Conservation (phyloP, 2,329 filamentous ascomycete species). For the Pseudopyrenochaeta lycopersici region DNA sequence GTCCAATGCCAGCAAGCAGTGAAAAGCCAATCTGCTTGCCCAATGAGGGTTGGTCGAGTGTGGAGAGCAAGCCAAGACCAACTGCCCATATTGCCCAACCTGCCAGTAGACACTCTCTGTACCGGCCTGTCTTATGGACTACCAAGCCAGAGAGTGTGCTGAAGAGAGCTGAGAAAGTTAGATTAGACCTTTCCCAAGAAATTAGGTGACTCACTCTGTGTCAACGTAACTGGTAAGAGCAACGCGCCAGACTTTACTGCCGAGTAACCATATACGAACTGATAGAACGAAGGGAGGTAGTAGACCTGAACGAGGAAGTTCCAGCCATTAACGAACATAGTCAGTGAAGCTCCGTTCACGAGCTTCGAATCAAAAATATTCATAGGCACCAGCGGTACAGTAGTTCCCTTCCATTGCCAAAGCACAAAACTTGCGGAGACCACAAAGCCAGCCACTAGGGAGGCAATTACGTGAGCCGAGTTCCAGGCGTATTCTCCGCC, state of each 20-base stretch:
- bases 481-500: constrained; percentile 65
- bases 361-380: constrained; percentile 23
- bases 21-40: constrained; percentile 29
- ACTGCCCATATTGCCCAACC: constrained; percentile 32
- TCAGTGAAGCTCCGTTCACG: constrained; percentile 27
- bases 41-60: constrained; percentile 18
- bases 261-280: constrained; percentile 63
- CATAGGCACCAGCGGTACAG: constrained; percentile 66
- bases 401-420: constrained; percentile 68
- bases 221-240: constrained; percentile 57
- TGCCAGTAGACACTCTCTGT: constrained; percentile 26
- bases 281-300: constrained; percentile 70
- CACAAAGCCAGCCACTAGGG: constrained; percentile 61
- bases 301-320: constrained; percentile 69
- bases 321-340: constrained; percentile 67
- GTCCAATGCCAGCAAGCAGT: constrained; percentile 33
- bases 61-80: constrained; percentile 26
- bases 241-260: constrained; percentile 62
- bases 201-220: constrained; percentile 38
- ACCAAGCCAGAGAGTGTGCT: constrained; percentile 30
- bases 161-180: constrained; percentile 19
- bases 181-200: no score
- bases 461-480: constrained; percentile 60
- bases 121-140: constrained; percentile 27
- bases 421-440: constrained; percentile 58